These are phyloP conservation scores for Boechera retrofracta DNA, from an alignment of 345 rosid genomes.

Conservation along the genomic window DNA sequence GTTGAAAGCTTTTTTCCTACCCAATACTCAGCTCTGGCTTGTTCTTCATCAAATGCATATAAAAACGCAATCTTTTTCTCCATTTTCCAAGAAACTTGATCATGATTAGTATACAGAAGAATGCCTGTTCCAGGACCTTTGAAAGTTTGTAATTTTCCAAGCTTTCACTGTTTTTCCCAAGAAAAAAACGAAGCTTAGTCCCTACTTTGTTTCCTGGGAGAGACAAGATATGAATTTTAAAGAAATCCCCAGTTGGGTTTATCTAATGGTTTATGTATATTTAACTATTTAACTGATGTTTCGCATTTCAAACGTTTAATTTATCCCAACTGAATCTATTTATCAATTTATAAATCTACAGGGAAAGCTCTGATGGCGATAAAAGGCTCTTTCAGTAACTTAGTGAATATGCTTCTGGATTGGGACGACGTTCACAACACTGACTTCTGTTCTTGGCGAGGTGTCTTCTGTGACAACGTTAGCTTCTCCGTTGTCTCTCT, in stretches of 20 bases:
- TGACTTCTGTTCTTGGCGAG: conserved; percentile 90
- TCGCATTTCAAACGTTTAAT: neutral
- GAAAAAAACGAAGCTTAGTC: neutral
- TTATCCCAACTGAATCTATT: neutral
- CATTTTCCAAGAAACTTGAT: conserved; percentile 15
- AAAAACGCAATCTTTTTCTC: conserved; percentile 21
- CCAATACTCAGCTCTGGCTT: conserved; percentile 32
- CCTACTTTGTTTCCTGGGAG: neutral
- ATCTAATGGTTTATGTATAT: neutral
- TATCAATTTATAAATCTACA: conserved; percentile 19
- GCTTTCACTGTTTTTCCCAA: conserved; percentile 3
- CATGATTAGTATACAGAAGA: conserved; percentile 17
- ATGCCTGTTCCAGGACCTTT: conserved; percentile 7
- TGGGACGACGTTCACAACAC: conserved; percentile 71
- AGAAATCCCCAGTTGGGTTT: neutral
- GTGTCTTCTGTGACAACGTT: conserved; percentile 73
- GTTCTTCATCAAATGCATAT: conserved; percentile 13
- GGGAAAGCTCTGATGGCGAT: conserved; percentile 79
- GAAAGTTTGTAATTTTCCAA: conserved; percentile 3
- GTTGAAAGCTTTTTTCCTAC: conserved; percentile 25
- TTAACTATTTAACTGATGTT: conserved; percentile 7
- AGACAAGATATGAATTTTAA: neutral
- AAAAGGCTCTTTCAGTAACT: conserved; percentile 76
- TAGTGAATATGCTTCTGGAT: conserved; percentile 72
- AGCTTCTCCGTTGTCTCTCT: conserved; percentile 69